Evolutionary conservation across 352 stramenopile genomes (phyloP).

Genomic region (Sclerospora graminicola): DNA sequence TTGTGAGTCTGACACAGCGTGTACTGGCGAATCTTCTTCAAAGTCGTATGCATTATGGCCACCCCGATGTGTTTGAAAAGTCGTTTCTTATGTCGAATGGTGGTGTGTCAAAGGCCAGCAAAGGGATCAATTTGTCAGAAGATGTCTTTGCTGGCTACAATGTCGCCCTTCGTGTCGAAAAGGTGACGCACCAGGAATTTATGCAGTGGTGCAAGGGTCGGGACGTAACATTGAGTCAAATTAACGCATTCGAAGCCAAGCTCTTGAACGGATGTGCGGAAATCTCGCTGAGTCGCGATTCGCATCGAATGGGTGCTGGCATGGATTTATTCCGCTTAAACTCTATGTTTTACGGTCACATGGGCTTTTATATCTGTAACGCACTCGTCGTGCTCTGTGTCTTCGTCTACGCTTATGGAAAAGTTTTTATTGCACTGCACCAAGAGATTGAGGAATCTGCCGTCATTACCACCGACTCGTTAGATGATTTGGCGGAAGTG

Average conservation of each 20-base stretch:
- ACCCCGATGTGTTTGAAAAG: conserved; percentile 86
- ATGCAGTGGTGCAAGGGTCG: conserved; percentile 84
- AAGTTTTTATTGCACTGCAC: conserved; percentile 79
- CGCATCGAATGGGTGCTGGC: conserved; percentile 67
- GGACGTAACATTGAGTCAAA: conserved; percentile 83
- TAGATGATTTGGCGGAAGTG: conserved; percentile 67
- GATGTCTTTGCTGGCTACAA: conserved; percentile 89
- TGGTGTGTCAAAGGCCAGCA: conserved; percentile 82
- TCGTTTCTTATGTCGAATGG: conserved; percentile 77
- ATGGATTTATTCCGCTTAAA: conserved; percentile 89
- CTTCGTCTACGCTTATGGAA: conserved; percentile 73
- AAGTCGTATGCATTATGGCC: conserved; percentile 81
- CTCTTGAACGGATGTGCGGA: conserved; percentile 74
- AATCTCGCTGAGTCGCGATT: conserved; percentile 67
- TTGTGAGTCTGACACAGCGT: conserved; percentile 80
- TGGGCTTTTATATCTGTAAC: conserved; percentile 86
- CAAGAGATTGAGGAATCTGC: conserved; percentile 55
- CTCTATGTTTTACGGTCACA: conserved; percentile 85
- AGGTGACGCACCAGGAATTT: conserved; percentile 77
- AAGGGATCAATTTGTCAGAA: conserved; percentile 85
- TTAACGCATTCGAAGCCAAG: conserved; percentile 85
- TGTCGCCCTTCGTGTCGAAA: conserved; percentile 56
- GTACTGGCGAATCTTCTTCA: conserved; percentile 67
- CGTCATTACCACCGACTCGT: conserved; percentile 62
- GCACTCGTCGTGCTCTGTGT: conserved; percentile 71